phyloP scores from a whole-genome alignment of 768 basidiomycete genomes.

The Glaciozyma martinii region DNA sequence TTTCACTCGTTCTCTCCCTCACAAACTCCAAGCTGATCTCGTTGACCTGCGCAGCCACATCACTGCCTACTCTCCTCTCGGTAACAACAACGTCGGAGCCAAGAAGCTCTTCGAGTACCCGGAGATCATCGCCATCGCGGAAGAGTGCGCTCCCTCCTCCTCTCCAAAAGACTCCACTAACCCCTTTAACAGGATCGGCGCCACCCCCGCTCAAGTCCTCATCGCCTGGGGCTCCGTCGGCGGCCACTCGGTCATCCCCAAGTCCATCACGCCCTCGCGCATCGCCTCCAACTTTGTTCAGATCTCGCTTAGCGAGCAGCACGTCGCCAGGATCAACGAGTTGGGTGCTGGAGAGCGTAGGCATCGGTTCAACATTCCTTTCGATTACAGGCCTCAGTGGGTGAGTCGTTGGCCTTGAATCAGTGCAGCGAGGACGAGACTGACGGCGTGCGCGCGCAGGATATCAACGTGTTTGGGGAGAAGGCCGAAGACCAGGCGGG shows the following conservation, averaged over 20 bases:
- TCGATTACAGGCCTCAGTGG: neutral
- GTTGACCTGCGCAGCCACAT: slow-evolving; percentile 42
- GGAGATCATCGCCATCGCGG: slow-evolving; percentile 32
- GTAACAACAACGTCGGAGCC: slow-evolving; percentile 54
- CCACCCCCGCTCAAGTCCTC: slow-evolving; percentile 69
- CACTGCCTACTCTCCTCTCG: slow-evolving; percentile 62
- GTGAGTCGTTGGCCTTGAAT: neutral
- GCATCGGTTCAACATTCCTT: slow-evolving; percentile 52
- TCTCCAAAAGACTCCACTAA: neutral
- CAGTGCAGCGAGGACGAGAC: slow-evolving; percentile 55
- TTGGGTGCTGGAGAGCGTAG: slow-evolving; percentile 52
- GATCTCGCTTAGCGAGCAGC: slow-evolving; percentile 55
- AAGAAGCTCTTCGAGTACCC: slow-evolving; percentile 21
- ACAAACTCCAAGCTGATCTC: neutral
- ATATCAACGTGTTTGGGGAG: slow-evolving; percentile 63
- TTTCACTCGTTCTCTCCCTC: neutral
- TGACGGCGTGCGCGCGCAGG: slow-evolving; percentile 56
- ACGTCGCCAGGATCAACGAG: slow-evolving; percentile 51
- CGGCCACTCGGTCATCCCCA: slow-evolving; percentile 68
- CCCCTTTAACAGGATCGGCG: slow-evolving; percentile 37
- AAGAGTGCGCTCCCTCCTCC: slow-evolving; percentile 24
- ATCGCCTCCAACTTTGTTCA: slow-evolving; percentile 56
- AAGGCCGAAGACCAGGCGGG: slow-evolving; percentile 47
- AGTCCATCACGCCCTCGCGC: slow-evolving; percentile 63
- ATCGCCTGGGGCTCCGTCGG: slow-evolving; percentile 69